These are phyloP conservation scores for Rhizopus arrhizus DNA, from an alignment of 371 early-diverging fungal genomes.

Conservation along the genomic window DNA sequence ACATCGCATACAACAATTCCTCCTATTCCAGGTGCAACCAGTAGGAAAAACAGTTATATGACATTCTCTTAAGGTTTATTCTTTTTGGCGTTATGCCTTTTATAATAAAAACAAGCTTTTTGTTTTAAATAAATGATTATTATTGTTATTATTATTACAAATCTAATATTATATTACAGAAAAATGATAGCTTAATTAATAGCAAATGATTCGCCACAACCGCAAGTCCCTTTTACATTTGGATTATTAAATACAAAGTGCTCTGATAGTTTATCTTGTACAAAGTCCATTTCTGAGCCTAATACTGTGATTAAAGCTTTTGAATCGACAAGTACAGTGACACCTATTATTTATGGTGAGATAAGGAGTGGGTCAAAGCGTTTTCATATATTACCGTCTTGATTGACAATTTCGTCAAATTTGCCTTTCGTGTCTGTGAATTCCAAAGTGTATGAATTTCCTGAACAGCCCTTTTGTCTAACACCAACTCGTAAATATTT, in stretches of 20 bases:
- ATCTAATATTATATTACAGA: background rate
- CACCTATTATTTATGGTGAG: constrained; percentile 56
- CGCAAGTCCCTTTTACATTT: constrained; percentile 95
- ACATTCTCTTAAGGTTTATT: too few relatives aligned
- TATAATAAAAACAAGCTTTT: background rate
- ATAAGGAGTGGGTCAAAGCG: background rate
- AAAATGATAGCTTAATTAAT: constrained; percentile 27
- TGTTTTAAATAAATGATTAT: background rate
- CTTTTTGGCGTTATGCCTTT: too few relatives aligned
- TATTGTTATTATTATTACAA: background rate
- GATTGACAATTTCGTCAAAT: constrained; percentile 93
- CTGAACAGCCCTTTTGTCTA: constrained; percentile 89
- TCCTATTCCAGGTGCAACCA: too few relatives aligned
- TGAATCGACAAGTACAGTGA: constrained; percentile 92
- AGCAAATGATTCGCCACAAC: constrained; percentile 93
- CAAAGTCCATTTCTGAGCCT: constrained; percentile 97
- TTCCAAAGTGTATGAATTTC: constrained; percentile 86
- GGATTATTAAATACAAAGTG: constrained; percentile 98
- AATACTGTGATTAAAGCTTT: constrained; percentile 92
- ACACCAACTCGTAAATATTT: constrained; percentile 80
- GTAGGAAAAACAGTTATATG: too few relatives aligned
- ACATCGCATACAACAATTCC: too few relatives aligned
- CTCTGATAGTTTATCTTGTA: constrained; percentile 88
- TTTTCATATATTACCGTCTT: constrained; percentile 78
- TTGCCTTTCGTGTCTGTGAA: constrained; percentile 77